Evolutionary conservation across 2,329 filamentous ascomycete species (phyloP).

Genomic region (Sporothrix brasiliensis): DNA sequence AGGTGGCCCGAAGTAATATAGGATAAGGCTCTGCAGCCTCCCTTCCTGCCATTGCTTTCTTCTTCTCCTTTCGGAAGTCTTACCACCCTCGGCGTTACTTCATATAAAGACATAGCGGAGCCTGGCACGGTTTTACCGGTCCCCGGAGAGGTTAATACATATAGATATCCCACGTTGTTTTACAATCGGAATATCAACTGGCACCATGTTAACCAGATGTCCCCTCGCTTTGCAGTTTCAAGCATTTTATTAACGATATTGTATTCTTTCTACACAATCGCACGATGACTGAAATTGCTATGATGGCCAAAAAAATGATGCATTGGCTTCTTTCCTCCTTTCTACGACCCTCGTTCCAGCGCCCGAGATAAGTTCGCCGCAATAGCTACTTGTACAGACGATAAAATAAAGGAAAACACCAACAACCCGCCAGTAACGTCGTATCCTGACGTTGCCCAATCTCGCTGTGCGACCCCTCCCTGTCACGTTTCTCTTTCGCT

Average conservation of each 20-base stretch:
- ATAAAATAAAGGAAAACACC: conserved; percentile 8
- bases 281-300: background rate
- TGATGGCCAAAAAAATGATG: conserved; percentile 11
- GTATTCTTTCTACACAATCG: background rate
- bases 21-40: background rate
- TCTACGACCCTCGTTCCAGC: background rate
- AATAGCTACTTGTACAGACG: conserved; percentile 26
- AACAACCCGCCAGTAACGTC: background rate
- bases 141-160: background rate
- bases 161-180: background rate
- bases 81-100: background rate
- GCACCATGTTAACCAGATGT: background rate
- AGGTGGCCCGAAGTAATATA: background rate
- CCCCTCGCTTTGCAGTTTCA: background rate
- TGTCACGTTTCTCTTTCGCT: background rate
- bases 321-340: conserved; percentile 1
- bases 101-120: background rate
- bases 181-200: background rate
- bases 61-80: background rate
- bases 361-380: background rate
- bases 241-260: background rate
- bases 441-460: background rate
- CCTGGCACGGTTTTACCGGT: background rate
- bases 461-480: background rate
- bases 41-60: background rate